Evolutionary conservation across 2,329 filamentous ascomycete genomes (phyloP).

Genomic region (Orbilia oligospora): DNA sequence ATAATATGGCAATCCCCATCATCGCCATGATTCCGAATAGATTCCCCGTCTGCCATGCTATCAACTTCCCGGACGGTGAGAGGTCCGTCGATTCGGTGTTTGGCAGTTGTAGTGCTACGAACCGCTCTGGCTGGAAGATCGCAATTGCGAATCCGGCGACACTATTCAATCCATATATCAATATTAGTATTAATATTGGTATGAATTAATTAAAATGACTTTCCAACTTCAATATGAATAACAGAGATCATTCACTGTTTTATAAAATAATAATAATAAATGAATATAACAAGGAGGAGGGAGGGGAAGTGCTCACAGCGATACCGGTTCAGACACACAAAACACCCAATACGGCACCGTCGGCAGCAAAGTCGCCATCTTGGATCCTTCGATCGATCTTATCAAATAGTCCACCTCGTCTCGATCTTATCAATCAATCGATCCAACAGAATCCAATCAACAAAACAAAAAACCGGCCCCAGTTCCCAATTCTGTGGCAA

Average conservation of each 20-base stretch:
- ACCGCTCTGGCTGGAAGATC: constrained; percentile 49
- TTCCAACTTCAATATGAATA: too few species aligned
- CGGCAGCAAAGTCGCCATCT: constrained; percentile 57
- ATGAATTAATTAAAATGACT: too few species aligned
- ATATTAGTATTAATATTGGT: too few species aligned
- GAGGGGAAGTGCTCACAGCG: constrained; percentile 52
- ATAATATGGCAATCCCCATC: constrained; percentile 61
- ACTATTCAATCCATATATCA: constrained; percentile 29
- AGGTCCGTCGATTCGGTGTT: constrained; percentile 21
- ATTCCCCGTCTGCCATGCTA: constrained; percentile 60
- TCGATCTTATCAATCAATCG: too few species aligned
- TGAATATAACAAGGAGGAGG: too few species aligned
- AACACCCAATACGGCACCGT: constrained; percentile 61
- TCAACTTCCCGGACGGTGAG: constrained; percentile 42
- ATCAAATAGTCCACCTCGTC: too few species aligned
- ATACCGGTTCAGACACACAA: constrained; percentile 61
- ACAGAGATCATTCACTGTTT: too few species aligned
- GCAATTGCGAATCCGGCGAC: constrained; percentile 59
- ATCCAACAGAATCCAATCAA: too few species aligned
- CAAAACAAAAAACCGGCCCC: too few species aligned
- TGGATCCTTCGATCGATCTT: background rate
- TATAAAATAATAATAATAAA: background rate
- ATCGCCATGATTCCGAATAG: constrained; percentile 60
- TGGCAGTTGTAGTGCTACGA: constrained; percentile 60
- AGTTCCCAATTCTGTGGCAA: too few species aligned